Evolutionary conservation across 2,329 filamentous ascomycete species (phyloP).

Genomic region (Plenodomus biglobosus): DNA sequence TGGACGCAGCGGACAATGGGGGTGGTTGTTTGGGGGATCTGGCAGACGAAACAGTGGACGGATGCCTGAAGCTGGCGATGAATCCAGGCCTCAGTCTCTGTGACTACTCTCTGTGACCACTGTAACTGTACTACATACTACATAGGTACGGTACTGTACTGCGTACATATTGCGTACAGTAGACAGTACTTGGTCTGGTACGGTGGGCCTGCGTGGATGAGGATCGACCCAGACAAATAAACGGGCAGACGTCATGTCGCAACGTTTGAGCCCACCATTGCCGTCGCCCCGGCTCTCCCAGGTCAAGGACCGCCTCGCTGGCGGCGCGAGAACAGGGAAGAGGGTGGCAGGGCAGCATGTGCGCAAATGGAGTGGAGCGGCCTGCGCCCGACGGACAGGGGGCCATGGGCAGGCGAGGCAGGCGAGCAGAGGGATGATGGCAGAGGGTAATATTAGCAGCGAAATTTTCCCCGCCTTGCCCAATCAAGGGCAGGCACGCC

Average conservation of each 20-base stretch:
- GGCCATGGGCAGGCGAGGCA: conserved; percentile 7
- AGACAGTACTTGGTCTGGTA: too few species aligned
- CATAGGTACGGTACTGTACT: too few species aligned
- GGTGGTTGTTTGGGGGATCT: too few species aligned
- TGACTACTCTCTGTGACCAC: too few species aligned
- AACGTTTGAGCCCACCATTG: conserved; percentile 16
- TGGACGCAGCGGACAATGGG: neutral
- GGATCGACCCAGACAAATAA: neutral
- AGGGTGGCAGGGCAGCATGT: conserved; percentile 1
- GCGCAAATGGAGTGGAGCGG: conserved; percentile 16
- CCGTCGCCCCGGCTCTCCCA: neutral
- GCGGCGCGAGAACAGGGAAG: conserved; percentile 17
- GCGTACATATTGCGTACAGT: too few species aligned
- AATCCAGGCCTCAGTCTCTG: neutral
- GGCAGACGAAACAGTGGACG: neutral
- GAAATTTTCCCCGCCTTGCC: neutral
- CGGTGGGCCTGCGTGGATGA: neutral
- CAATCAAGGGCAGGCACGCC: neutral
- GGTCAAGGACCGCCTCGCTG: conserved; percentile 2
- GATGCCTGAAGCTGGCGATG: neutral
- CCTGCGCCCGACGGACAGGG: conserved; percentile 14
- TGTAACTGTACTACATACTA: too few species aligned
- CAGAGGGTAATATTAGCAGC: neutral
- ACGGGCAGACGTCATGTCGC: conserved; percentile 22
- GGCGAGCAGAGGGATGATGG: neutral